Conservation (phyloP, 2,329 filamentous ascomycete genomes). For the Magnaporthiopsis incrustans region DNA sequence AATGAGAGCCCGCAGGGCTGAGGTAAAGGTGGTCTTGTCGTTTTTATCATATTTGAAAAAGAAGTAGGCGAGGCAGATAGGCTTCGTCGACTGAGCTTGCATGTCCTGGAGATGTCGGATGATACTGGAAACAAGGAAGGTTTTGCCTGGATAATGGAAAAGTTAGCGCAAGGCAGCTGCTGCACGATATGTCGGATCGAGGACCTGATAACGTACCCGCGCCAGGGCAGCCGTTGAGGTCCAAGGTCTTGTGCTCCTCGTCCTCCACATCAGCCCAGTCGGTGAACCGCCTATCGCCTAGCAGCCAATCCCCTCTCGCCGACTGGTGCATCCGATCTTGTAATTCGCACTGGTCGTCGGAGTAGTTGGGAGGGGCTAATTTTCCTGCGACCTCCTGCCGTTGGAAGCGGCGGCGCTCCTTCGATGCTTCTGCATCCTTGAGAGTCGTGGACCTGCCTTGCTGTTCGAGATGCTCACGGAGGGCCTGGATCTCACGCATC, state of each 20-base stretch:
- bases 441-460: neutral
- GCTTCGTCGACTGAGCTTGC: too few relatives aligned
- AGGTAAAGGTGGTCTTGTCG: neutral
- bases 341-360: neutral
- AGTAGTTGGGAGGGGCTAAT: neutral
- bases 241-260: neutral
- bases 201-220: neutral
- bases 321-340: neutral
- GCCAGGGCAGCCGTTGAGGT: conserved; percentile 1
- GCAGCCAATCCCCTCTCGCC: neutral
- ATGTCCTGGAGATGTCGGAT: neutral
- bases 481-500: neutral
- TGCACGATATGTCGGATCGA: too few relatives aligned
- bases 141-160: too few relatives aligned
- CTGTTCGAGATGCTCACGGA: too few relatives aligned
- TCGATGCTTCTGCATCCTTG: neutral
- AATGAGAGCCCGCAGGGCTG: neutral
- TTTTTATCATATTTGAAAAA: neutral
- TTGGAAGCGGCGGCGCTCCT: neutral
- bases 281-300: neutral
- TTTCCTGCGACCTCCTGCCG: neutral
- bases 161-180: too few relatives aligned
- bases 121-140: neutral
- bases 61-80: neutral
- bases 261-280: neutral